These are phyloP conservation scores for Candida labiduridarum DNA, from an alignment of 1,139 yeast species.

Conservation along the genomic window DNA sequence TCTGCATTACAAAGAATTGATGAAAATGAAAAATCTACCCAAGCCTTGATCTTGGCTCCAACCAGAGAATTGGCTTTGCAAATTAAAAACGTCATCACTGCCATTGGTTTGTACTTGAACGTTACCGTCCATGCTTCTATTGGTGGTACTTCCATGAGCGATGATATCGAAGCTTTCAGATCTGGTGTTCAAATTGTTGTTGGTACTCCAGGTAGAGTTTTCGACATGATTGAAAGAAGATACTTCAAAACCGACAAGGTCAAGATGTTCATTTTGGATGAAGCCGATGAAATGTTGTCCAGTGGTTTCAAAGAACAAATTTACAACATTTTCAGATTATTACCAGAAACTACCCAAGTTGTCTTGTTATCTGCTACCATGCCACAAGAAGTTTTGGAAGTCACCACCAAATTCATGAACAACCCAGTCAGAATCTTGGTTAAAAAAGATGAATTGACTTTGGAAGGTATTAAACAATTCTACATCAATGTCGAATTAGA, in stretches of 20 bases:
- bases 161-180: conserved; percentile 90
- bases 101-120: conserved; percentile 91
- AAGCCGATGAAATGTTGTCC: conserved; percentile 98
- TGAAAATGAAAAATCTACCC: conserved; percentile 73
- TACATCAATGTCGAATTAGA: conserved; percentile 93
- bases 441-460: conserved; percentile 96
- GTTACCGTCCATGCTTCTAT: conserved; percentile 97
- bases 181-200: conserved; percentile 95
- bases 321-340: conserved; percentile 91
- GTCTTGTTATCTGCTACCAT: conserved; percentile 96
- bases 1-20: conserved; percentile 95
- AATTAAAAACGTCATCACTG: conserved; percentile 94
- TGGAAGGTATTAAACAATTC: conserved; percentile 98
- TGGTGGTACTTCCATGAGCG: conserved; percentile 94
- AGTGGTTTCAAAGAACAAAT: conserved; percentile 98
- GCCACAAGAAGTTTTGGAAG: conserved; percentile 97
- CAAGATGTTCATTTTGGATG: conserved; percentile 97
- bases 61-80: conserved; percentile 98
- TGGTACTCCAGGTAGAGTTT: conserved; percentile 99
- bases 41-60: conserved; percentile 96
- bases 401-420: conserved; percentile 95
- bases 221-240: conserved; percentile 95
- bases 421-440: conserved; percentile 96
- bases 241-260: conserved; percentile 84
- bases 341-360: conserved; percentile 95